These are phyloP conservation scores for Ehretia macrophylla DNA, from an alignment of 257 asterid genomes.

Conservation along the genomic window DNA sequence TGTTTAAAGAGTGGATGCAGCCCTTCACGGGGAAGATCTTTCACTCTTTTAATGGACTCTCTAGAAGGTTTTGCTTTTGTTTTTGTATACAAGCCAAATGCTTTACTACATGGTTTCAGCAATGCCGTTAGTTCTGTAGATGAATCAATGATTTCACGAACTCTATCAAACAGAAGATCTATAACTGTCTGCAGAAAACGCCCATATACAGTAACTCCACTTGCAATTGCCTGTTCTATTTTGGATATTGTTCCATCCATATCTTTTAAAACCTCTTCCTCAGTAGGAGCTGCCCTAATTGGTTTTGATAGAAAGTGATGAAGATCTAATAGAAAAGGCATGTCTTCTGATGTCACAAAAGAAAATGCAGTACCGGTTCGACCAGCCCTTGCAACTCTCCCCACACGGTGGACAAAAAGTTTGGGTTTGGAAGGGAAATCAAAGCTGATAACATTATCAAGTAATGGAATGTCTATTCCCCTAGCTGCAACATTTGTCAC, in stretches of 20 bases:
- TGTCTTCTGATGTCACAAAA: constrained; percentile 77
- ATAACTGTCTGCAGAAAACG: constrained; percentile 81
- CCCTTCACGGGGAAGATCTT: constrained; percentile 82
- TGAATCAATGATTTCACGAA: constrained; percentile 70
- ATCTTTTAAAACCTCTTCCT: constrained; percentile 69
- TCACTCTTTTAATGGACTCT: constrained; percentile 78
- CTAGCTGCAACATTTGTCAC: constrained; percentile 99
- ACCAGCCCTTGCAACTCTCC: constrained; percentile 99
- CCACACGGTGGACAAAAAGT: constrained; percentile 96
- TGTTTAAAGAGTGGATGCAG: constrained; percentile 78
- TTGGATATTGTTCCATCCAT: constrained; percentile 51
- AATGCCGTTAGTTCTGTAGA: constrained; percentile 67
- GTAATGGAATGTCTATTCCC: constrained; percentile 95
- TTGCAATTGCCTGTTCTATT: constrained; percentile 60
- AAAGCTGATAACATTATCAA: constrained; percentile 86
- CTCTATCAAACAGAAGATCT: constrained; percentile 85
- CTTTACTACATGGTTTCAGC: constrained; percentile 59
- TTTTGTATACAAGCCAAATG: constrained; percentile 66
- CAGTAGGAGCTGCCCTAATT: constrained; percentile 82
- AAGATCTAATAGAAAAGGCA: constrained; percentile 85
- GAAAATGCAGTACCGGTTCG: constrained; percentile 88
- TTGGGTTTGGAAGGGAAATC: constrained; percentile 93
- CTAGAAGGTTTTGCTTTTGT: constrained; percentile 84
- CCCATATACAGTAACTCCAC: constrained; percentile 84
- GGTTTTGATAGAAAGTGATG: constrained; percentile 94